Percentiles rank a stretch among this genome's conserved stretches.
phyloP scores from a whole-genome alignment of 108 stramenopile species.

The Fragilariopsis cylindrus region DNA sequence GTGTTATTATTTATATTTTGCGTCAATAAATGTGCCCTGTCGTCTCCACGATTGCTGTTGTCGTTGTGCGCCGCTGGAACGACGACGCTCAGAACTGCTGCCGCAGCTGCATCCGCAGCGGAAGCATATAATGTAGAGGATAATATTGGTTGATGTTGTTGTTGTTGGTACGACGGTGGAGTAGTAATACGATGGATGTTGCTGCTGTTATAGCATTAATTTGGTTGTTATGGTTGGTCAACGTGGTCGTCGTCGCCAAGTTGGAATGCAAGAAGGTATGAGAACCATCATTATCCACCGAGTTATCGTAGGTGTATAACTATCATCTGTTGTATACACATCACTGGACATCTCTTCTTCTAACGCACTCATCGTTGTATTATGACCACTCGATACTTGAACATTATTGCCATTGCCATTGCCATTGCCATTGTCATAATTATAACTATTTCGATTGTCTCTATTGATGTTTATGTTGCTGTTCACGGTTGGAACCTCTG shows the following conservation, averaged over 20 bases:
- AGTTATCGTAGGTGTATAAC: neutral
- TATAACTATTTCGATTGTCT: neutral
- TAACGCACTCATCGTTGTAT: slow-evolving; percentile 12
- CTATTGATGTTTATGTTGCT: neutral
- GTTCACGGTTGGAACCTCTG: slow-evolving; percentile 1
- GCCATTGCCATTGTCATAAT: neutral
- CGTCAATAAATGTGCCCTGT: slow-evolving; percentile 10
- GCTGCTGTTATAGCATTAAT: too few species aligned
- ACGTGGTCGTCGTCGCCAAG: neutral
- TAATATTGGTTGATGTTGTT: too few species aligned
- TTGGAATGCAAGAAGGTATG: slow-evolving; percentile 6
- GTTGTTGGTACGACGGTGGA: too few species aligned
- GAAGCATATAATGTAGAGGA: too few species aligned
- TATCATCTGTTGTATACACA: neutral
- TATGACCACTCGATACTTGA: neutral
- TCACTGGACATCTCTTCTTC: slow-evolving; percentile 12
- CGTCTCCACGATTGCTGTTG: neutral
- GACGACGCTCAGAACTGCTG: too few species aligned
- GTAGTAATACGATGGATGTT: too few species aligned
- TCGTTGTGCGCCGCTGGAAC: neutral
- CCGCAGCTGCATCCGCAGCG: too few species aligned
- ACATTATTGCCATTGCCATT: neutral
- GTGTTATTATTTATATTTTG: neutral
- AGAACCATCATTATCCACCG: neutral
- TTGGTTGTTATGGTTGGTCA: neutral